Evolutionary conservation across 176 grass and related monocot species (phyloP).

Genomic region (Lolium multiflorum): DNA sequence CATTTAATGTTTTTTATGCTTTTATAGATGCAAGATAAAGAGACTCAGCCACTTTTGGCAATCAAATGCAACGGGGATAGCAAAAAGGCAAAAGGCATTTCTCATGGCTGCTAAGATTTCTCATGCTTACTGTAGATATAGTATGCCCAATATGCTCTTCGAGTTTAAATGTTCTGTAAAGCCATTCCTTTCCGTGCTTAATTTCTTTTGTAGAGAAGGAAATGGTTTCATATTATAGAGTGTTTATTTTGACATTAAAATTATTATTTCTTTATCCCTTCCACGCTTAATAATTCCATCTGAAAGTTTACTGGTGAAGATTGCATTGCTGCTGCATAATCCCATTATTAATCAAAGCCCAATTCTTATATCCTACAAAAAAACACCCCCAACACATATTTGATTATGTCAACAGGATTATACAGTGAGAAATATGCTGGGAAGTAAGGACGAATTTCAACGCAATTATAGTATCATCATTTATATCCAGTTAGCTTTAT

Average conservation of each 20-base stretch:
- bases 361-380: no score
- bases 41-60: constrained; percentile 79
- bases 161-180: constrained; percentile 58
- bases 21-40: constrained; percentile 84
- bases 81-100: constrained; percentile 80
- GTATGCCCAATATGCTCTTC: constrained; percentile 43
- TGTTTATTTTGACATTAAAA: no score
- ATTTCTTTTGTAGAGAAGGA: constrained; percentile 63
- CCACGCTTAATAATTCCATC: no score
- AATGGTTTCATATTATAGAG: no score
- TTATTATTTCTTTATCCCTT: no score
- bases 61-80: constrained; percentile 68
- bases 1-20: constrained; percentile 23
- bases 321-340: background rate
- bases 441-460: background rate
- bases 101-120: no score
- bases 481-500: constrained; percentile 15
- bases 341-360: constrained; percentile 4
- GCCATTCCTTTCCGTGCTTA: constrained; percentile 67
- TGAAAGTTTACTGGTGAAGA: constrained; percentile 20
- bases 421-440: background rate
- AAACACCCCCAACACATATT: no score
- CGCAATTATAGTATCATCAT: background rate
- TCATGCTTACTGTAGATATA: constrained; percentile 59
- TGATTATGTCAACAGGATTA: constrained; percentile 5